phyloP scores from a whole-genome alignment of 805 yeast genomes.

The Candida rishiriensis region DNA sequence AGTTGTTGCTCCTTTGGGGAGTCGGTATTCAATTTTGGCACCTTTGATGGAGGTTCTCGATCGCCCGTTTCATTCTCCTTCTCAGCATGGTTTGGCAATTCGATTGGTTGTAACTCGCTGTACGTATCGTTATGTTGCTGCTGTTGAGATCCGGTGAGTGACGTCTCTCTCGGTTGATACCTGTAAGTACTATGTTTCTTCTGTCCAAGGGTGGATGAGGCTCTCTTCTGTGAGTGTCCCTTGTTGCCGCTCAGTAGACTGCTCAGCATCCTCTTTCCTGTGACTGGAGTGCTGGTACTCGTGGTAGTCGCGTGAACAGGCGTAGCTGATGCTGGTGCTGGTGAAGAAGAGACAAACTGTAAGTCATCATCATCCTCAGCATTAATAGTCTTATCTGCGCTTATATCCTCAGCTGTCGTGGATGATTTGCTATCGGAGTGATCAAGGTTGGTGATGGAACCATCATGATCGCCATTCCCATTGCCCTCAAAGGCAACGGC shows the following conservation, averaged over 20 bases:
- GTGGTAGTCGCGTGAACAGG: too few relatives aligned
- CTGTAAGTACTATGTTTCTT: neutral
- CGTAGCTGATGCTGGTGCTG: too few relatives aligned
- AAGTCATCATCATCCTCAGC: constrained; percentile 1
- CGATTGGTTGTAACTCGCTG: too few relatives aligned
- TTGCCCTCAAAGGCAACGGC: neutral
- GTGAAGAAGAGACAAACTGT: neutral
- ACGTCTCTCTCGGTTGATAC: neutral
- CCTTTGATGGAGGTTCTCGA: constrained; percentile 5
- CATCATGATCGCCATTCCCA: neutral
- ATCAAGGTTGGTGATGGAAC: too few relatives aligned
- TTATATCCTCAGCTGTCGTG: neutral
- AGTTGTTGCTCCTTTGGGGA: constrained; percentile 1
- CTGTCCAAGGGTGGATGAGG: neutral
- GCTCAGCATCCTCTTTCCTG: too few relatives aligned
- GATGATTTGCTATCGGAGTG: too few relatives aligned
- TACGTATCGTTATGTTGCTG: too few relatives aligned
- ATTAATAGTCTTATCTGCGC: constrained; percentile 2
- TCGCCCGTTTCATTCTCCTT: constrained; percentile 2
- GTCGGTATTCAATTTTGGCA: constrained; percentile 3
- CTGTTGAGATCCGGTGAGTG: neutral
- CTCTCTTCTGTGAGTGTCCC: too few relatives aligned
- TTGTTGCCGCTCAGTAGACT: too few relatives aligned
- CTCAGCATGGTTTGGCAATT: neutral
- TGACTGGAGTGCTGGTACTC: too few relatives aligned